These are phyloP conservation scores for Diphasiastrum complanatum DNA, from an alignment of 83 land plant genomes.

Conservation along the genomic window DNA sequence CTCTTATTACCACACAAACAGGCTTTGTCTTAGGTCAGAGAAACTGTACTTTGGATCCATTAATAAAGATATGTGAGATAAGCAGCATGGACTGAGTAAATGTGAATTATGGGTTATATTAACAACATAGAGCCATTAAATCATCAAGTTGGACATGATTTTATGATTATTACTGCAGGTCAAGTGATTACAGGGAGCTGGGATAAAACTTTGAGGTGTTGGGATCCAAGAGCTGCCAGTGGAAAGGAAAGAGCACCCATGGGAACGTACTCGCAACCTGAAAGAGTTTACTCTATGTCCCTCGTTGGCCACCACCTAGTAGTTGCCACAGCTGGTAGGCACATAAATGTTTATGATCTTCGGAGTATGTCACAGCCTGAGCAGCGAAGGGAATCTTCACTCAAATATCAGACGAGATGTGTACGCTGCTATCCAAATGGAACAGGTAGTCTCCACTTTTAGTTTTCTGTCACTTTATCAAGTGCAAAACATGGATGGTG, in stretches of 20 bases:
- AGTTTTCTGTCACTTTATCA: not conserved
- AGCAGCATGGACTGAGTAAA: too few species aligned
- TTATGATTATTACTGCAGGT: too few species aligned
- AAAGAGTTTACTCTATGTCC: constrained; percentile 93
- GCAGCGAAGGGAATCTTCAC: constrained; percentile 84
- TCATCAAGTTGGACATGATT: too few species aligned
- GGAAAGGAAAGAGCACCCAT: constrained; percentile 61
- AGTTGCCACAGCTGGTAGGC: constrained; percentile 98
- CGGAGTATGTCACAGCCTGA: constrained; percentile 97
- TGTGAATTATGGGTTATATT: too few species aligned
- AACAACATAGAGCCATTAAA: too few species aligned
- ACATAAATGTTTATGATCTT: constrained; percentile 92
- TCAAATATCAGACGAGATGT: constrained; percentile 97
- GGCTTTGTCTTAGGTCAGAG: too few species aligned
- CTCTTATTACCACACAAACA: too few species aligned
- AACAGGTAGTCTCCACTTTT: constrained; percentile 65
- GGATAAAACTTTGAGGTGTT: constrained; percentile 94
- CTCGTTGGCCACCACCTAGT: constrained; percentile 89
- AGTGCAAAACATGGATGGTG: too few species aligned
- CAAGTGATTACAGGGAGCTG: constrained; percentile 96
- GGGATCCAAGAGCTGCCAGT: constrained; percentile 98
- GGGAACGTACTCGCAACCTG: constrained; percentile 87
- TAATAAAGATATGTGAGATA: too few species aligned
- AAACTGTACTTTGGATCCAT: too few species aligned
- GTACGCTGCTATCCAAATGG: constrained; percentile 99